Evolutionary conservation across 495 filamentous ascomycete species (phyloP), one percentile per base, ranked within the genome.

Genomic region (Saxophila tyrrhenica): DNA sequence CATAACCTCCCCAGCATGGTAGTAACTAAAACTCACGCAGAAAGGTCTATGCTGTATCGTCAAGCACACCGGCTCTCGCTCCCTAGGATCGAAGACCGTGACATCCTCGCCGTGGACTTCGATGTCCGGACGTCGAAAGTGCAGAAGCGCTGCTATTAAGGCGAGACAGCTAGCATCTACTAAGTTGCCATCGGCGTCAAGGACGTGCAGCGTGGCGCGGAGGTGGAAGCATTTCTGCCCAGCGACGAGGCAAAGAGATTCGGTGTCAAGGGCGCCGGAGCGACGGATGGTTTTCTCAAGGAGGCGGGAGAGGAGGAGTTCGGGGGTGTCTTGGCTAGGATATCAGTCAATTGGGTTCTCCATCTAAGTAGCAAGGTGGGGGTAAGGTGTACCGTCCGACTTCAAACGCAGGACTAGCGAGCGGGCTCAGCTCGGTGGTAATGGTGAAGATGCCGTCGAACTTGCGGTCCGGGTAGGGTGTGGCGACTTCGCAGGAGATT

Each of bases 391-490:
- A 87, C 74, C 88, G 77, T 67, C 85, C 86, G 60, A 84, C 78
- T 67, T 95, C 90, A 75, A 94, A 94, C 23, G 85, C 81, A 13
- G 92, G 89, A 24, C 88, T 89, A 21, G 86, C 83, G 84, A 98
- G 89, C n/a, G 89, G 86, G 47, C 81, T 84, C 58, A 98, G 78
- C 67, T 98, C 92, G 54, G 89, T 83, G 25, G 80, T 78, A 65
- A 98, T 96, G 50, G 79, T 86, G 71, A 97, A 96, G 65, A 92
- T 77, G 64, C 92, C 92, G 65, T 96, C 91, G 62, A 95, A 95
- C 47, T 89, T 89, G 24, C 92, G 83, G 67, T 96, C 91, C 43
- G 84, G 71, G 65, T 81, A 87, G 39, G 92, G 92, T 50, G 83
- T 77, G 16, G 84, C 81, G 41, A 97, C 83, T 71, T 91, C 85